Evolutionary conservation across 2,329 filamentous ascomycete species (phyloP), one percentile per base, ranked within the genome.

Genomic region (Colletotrichum eremochloae): DNA sequence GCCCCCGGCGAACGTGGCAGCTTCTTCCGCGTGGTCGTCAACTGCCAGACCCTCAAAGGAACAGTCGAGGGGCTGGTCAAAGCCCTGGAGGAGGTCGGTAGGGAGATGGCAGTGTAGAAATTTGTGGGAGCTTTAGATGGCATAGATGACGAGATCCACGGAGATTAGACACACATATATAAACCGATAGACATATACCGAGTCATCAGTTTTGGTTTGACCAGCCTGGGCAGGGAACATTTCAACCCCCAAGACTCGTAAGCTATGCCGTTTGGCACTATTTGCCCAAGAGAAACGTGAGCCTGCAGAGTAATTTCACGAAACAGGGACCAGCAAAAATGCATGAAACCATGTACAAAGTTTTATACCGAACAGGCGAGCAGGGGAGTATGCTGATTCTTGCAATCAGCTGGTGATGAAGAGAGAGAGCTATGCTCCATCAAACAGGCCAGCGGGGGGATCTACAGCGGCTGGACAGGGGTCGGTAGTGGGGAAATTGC

Each of bases 21-120:
- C 76, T 89, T 90, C 78, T 87, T 90, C 78, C 82, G 88, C n/a
- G 87, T 89, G 1, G 89, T 90, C 52, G 84, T 90, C 5, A 90
- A 90, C 75, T 84, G 83, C 64, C 86, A 89, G 82, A 90, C 89
- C 14, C 76, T 87, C 61, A 79, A 77, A 72, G 82, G 81, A 5
- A 90, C 88, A 0, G 82, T 89, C 1, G 84, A 87, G 12, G 86
- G 87, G 0, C 79, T 92, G 46, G 82, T 90, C 9, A 85, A 83
- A 76, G 88, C 86, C 1, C 80, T 91, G n/a, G 82, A 86, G 70
- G 82, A 84, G 68, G 83, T 86, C 29, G 85, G 84, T 5, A 75
- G 56, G 61, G 79, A 82, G 66, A 65, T 75, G 6, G 64, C n/a
- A 18, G 66, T 53, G 31, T 69, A 64, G 33, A 29, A 42, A 9